Evolutionary conservation across 257 asterid species (phyloP).

Genomic region (Coffea canephora): DNA sequence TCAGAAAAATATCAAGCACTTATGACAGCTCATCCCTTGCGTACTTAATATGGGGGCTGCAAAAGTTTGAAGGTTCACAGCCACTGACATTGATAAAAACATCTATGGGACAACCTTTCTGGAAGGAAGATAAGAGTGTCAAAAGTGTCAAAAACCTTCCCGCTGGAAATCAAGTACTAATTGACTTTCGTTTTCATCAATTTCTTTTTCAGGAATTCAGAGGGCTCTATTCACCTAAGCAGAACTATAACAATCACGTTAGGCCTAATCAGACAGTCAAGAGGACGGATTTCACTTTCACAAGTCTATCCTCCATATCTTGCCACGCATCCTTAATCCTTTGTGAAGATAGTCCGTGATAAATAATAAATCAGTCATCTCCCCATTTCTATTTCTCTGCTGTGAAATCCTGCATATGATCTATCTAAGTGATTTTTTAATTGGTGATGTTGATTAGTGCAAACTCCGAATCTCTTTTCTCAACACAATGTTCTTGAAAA

Average conservation of each 20-base stretch:
- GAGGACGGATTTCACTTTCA: not conserved
- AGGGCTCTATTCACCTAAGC: not conserved
- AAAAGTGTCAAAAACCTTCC: not conserved
- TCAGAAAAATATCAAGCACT: constrained; percentile 1
- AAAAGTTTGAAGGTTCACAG: constrained; percentile 19
- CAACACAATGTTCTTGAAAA: not conserved
- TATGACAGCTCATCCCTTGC: constrained; percentile 18
- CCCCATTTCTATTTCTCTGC: not conserved
- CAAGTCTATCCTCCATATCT: not conserved
- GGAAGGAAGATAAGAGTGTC: not conserved
- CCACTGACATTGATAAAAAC: not conserved
- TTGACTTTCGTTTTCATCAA: not conserved
- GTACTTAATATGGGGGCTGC: not conserved
- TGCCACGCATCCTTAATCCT: not conserved
- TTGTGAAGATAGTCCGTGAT: not conserved
- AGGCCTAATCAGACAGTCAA: not conserved
- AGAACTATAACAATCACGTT: not conserved
- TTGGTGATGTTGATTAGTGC: too few species aligned
- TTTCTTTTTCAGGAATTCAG: not conserved
- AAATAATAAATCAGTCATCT: too few species aligned
- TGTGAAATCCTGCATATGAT: not conserved
- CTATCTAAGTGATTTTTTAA: not conserved
- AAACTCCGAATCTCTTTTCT: not conserved
- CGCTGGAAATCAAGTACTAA: not conserved
- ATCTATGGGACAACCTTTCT: not conserved